phyloP scores from a whole-genome alignment of 1,139 yeast species.

The Candida neerlandica region DNA sequence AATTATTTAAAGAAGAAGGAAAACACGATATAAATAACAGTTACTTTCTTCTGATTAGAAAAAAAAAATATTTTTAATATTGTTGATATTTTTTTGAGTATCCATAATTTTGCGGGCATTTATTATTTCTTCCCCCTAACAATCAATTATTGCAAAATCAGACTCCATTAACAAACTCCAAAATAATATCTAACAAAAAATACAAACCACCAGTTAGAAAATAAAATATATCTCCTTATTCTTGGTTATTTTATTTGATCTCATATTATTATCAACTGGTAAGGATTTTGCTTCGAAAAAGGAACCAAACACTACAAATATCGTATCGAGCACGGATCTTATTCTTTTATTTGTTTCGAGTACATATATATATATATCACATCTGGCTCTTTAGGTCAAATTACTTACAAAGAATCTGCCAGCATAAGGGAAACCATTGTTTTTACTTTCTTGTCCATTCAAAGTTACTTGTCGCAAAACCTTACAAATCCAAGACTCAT shows the following conservation, averaged over 20 bases:
- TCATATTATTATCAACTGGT: too few species aligned
- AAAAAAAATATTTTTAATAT: neutral
- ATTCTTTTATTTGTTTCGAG: too few species aligned
- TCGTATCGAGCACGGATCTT: too few species aligned
- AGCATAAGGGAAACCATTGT: too few species aligned
- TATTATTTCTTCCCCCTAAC: neutral
- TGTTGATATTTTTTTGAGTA: neutral
- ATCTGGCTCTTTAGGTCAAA: too few species aligned
- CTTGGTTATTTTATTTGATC: neutral
- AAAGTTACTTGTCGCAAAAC: too few species aligned
- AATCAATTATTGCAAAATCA: neutral
- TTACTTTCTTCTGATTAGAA: neutral
- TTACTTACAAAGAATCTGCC: too few species aligned
- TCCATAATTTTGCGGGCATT: neutral
- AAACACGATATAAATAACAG: neutral
- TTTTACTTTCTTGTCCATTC: too few species aligned
- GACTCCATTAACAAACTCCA: neutral
- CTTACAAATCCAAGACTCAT: too few species aligned
- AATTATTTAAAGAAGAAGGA: neutral
- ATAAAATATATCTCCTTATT: constrained; percentile 1
- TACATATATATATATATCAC: too few species aligned
- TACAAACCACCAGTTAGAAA: neutral
- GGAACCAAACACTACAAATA: neutral
- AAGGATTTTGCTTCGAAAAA: neutral
- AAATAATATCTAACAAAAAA: neutral